Evolutionary conservation across 225 moss, liverwort and hornwort genomes (phyloP).

Genomic region (Pseudoscleropodium purum): DNA sequence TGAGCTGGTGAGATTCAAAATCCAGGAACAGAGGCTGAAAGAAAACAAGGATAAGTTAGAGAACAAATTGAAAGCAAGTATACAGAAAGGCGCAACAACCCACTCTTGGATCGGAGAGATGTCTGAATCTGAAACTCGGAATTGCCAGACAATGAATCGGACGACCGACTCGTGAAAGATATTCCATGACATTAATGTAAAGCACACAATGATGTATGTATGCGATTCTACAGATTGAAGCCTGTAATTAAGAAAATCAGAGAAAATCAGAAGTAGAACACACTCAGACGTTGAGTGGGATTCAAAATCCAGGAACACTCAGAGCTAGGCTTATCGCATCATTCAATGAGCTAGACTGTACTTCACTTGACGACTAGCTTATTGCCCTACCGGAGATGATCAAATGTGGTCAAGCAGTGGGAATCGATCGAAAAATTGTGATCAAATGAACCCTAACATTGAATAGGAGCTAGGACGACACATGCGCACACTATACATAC

Average conservation of each 20-base stretch:
- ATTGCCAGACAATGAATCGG: too few relatives aligned
- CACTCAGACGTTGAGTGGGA: too few relatives aligned
- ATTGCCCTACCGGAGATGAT: constrained; percentile 4
- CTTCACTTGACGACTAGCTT: background rate
- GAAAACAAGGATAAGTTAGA: too few relatives aligned
- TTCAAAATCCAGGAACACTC: background rate
- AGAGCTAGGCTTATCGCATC: background rate
- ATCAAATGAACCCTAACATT: background rate
- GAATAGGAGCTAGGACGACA: background rate
- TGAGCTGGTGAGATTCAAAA: too few relatives aligned
- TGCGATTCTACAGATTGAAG: background rate
- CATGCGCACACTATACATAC: background rate
- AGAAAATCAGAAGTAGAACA: too few relatives aligned
- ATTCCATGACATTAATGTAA: too few relatives aligned
- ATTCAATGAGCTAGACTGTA: background rate
- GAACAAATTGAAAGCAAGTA: too few relatives aligned
- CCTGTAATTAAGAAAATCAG: background rate
- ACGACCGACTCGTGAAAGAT: background rate
- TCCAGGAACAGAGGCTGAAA: too few relatives aligned
- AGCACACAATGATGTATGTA: background rate
- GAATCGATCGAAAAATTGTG: background rate
- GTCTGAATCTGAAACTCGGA: background rate
- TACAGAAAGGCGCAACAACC: too few relatives aligned
- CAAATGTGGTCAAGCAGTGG: background rate
- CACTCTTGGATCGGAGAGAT: too few relatives aligned